These are phyloP conservation scores for Blastobotrys buckinghamii DNA, from an alignment of 1,139 yeast genomes.

Conservation along the genomic window DNA sequence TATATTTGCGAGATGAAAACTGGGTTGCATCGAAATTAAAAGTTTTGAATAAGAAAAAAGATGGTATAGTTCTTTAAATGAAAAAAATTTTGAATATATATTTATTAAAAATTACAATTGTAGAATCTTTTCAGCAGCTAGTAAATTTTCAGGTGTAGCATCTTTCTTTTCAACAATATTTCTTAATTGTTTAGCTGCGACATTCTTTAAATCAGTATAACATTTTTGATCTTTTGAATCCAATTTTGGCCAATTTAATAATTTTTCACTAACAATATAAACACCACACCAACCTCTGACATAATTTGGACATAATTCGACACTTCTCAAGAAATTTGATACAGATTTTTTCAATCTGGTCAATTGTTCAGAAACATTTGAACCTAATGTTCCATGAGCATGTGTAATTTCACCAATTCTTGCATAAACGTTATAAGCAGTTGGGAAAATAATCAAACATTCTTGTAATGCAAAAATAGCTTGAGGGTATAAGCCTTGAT, in stretches of 20 bases:
- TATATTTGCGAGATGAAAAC: conserved; percentile 67
- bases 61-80: neutral
- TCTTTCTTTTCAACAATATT: conserved; percentile 31
- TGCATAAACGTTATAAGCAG: conserved; percentile 66
- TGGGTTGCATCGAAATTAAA: conserved; percentile 70
- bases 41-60: conserved; percentile 22
- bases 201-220: conserved; percentile 27
- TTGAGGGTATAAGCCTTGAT: conserved; percentile 58
- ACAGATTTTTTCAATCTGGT: conserved; percentile 36
- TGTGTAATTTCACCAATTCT: conserved; percentile 49
- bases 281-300: conserved; percentile 77
- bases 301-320: conserved; percentile 68
- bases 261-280: conserved; percentile 36
- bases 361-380: conserved; percentile 16
- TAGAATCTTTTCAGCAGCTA: conserved; percentile 25
- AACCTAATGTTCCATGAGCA: conserved; percentile 21
- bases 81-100: neutral
- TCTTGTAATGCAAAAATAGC: conserved; percentile 67
- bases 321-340: conserved; percentile 57
- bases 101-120: neutral
- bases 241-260: conserved; percentile 24
- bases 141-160: conserved; percentile 31
- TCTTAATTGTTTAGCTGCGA: conserved; percentile 36
- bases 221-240: conserved; percentile 20
- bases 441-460: conserved; percentile 58